Percentiles rank a stretch among this genome's conserved stretches.
These are phyloP conservation scores for Annona cherimola DNA, from an alignment of 164 flowering plant species.

Conservation along the genomic window DNA sequence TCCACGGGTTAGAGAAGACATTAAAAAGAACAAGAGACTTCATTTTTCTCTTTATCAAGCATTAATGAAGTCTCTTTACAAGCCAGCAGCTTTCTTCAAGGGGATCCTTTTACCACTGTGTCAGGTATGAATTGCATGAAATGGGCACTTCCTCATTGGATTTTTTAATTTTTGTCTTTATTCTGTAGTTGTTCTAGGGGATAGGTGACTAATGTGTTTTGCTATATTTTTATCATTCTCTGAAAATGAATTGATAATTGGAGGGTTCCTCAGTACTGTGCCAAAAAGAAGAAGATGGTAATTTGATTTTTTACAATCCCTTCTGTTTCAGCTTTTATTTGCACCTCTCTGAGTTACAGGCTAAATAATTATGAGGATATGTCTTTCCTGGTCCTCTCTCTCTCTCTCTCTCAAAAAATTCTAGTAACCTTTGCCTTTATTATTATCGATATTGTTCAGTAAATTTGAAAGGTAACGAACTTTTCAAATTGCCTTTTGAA, in stretches of 20 bases:
- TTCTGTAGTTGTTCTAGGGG: too few species aligned
- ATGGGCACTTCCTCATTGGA: too few species aligned
- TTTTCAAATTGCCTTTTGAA: too few species aligned
- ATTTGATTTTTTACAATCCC: too few species aligned
- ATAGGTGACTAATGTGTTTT: not conserved
- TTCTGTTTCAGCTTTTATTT: too few species aligned
- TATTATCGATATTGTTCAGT: not conserved
- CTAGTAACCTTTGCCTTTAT: not conserved
- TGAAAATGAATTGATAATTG: not conserved
- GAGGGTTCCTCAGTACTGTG: not conserved
- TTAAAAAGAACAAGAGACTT: slow-evolving; percentile 69
- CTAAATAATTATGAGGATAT: too few species aligned
- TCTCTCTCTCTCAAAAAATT: too few species aligned
- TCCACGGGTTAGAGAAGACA: slow-evolving; percentile 82
- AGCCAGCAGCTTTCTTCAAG: slow-evolving; percentile 88
- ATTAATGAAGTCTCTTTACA: slow-evolving; percentile 78
- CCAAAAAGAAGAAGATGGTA: not conserved
- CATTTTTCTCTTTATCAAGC: slow-evolving; percentile 84
- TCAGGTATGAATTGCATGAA: slow-evolving; percentile 45
- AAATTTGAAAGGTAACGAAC: not conserved
- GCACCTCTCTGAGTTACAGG: too few species aligned
- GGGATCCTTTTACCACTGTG: slow-evolving; percentile 87
- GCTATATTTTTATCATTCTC: not conserved
- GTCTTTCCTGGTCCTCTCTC: not conserved
- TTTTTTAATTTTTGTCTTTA: too few species aligned